These are phyloP conservation scores for Daldinia grandis DNA, from an alignment of 495 filamentous ascomycete genomes.

Conservation along the genomic window DNA sequence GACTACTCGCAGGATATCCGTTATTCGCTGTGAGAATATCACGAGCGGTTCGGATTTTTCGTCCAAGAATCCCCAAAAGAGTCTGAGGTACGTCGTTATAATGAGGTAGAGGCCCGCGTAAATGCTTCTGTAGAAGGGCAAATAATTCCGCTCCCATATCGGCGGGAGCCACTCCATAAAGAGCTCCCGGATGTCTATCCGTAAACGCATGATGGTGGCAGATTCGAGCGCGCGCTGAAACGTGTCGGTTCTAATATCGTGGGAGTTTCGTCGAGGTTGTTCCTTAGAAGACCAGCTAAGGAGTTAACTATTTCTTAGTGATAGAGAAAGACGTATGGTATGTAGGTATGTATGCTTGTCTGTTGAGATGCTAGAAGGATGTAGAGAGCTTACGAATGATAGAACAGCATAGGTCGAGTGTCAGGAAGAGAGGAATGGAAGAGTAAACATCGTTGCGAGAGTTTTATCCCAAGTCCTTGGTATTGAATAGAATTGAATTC, in stretches of 20 bases:
- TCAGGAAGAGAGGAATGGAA: not conserved
- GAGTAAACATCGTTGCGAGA: not conserved
- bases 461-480: not conserved
- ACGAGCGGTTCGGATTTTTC: not conserved
- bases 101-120: not conserved
- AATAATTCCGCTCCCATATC: not conserved
- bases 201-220: not conserved
- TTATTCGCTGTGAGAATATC: not conserved
- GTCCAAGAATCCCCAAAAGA: not conserved
- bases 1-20: not conserved
- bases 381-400: not conserved
- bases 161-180: not conserved
- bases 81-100: not conserved
- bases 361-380: not conserved
- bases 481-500: conserved; percentile 1
- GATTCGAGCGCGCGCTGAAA: not conserved
- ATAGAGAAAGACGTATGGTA: not conserved
- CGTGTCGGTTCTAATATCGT: not conserved
- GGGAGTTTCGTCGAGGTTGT: not conserved
- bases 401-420: not conserved
- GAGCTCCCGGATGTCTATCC: not conserved
- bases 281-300: not conserved
- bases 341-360: no score
- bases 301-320: not conserved
- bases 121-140: not conserved